Evolutionary conservation across 2,329 filamentous ascomycete genomes (phyloP).

Genomic region (Xylariaceae sp.): DNA sequence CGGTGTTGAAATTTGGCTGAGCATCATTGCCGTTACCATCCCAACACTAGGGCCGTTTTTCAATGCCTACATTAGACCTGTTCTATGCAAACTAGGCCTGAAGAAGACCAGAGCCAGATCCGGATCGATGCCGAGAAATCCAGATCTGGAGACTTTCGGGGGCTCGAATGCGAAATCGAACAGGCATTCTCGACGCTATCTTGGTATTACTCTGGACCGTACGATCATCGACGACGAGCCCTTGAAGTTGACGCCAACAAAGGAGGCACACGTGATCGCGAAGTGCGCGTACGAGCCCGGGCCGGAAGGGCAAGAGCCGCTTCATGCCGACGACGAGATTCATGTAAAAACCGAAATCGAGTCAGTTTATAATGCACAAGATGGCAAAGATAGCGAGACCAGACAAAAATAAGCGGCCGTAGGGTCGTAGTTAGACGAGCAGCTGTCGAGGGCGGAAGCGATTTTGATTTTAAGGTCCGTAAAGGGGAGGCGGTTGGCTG

Average conservation of each 20-base stretch:
- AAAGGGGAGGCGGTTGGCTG: not conserved
- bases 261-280: constrained; percentile 6
- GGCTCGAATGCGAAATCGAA: not conserved
- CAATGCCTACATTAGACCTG: constrained; percentile 13
- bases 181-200: constrained; percentile 3
- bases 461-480: too few species aligned
- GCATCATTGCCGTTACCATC: constrained; percentile 39
- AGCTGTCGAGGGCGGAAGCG: too few species aligned
- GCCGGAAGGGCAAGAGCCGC: not conserved
- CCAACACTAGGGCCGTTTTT: constrained; percentile 40
- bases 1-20: constrained; percentile 37
- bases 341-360: constrained; percentile 16
- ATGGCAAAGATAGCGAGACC: not conserved
- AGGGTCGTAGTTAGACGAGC: not conserved
- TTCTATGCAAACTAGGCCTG: not conserved
- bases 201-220: constrained; percentile 5
- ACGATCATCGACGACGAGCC: constrained; percentile 7
- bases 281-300: constrained; percentile 6
- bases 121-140: not conserved
- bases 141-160: constrained; percentile 8
- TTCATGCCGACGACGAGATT: not conserved
- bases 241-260: constrained; percentile 4
- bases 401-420: not conserved
- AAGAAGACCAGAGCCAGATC: not conserved
- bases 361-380: constrained; percentile 9